Conservation (phyloP, 768 basidiomycete genomes). For the Rubroboletus pulcherrimus region DNA sequence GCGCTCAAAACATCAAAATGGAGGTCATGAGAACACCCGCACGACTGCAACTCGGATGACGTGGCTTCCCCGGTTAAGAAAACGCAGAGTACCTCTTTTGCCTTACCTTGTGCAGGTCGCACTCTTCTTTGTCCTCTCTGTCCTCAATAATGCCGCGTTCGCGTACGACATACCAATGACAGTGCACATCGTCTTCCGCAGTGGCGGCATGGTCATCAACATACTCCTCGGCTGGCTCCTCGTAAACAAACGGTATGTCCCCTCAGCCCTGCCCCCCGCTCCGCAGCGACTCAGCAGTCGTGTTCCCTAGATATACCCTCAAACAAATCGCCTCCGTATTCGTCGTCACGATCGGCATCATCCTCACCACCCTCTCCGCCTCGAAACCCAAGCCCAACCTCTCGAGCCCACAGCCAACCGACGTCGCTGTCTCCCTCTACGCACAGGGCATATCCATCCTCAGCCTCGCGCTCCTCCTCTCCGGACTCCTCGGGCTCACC, state of each 20-base stretch:
- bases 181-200: slow-evolving; percentile 92
- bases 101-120: slow-evolving; percentile 78
- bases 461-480: slow-evolving; percentile 70
- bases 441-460: slow-evolving; percentile 71
- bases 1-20: background rate
- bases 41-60: background rate
- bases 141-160: slow-evolving; percentile 91
- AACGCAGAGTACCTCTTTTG: slow-evolving; percentile 63
- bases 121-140: slow-evolving; percentile 73
- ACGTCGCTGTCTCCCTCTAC: slow-evolving; percentile 38
- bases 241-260: slow-evolving; percentile 55
- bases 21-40: background rate
- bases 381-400: slow-evolving; percentile 32
- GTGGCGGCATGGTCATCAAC: slow-evolving; percentile 80
- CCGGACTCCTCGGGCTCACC: slow-evolving; percentile 75
- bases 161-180: slow-evolving; percentile 83
- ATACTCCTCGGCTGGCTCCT: slow-evolving; percentile 76
- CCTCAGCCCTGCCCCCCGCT: background rate
- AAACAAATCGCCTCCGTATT: slow-evolving; percentile 71
- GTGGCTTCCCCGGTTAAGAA: slow-evolving; percentile 47
- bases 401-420: background rate
- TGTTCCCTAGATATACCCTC: slow-evolving; percentile 50
- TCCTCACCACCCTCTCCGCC: slow-evolving; percentile 78
- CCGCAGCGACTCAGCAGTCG: slow-evolving; percentile 1
- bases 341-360: slow-evolving; percentile 77